Evolutionary conservation across 176 grass and related monocot species (phyloP).

Genomic region (Areca catechu): DNA sequence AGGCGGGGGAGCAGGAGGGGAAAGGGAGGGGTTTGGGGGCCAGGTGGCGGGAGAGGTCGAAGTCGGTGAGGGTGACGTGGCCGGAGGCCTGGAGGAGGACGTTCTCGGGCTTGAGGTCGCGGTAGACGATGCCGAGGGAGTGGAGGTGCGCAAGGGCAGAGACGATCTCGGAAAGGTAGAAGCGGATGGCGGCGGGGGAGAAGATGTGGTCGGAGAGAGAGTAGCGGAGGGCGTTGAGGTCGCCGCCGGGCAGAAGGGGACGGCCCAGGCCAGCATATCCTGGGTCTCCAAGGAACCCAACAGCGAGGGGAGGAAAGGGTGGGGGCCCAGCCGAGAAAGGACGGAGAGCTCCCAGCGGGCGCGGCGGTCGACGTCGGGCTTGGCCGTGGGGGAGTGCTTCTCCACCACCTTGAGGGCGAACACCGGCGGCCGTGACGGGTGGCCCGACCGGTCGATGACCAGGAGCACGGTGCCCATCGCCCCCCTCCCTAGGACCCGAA

Average conservation of each 20-base stretch:
- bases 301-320: conserved; percentile 70
- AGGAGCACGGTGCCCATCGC: conserved; percentile 98
- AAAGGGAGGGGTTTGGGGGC: conserved; percentile 10
- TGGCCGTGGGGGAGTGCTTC: conserved; percentile 33
- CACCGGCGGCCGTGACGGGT: not conserved
- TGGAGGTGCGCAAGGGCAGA: conserved; percentile 70
- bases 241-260: conserved; percentile 84
- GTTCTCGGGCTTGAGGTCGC: conserved; percentile 97
- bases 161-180: conserved; percentile 81
- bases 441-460: conserved; percentile 17
- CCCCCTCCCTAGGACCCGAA: conserved; percentile 78
- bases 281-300: conserved; percentile 59
- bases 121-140: conserved; percentile 68
- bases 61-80: conserved; percentile 82
- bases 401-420: conserved; percentile 96
- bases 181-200: conserved; percentile 68
- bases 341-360: conserved; percentile 78
- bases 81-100: conserved; percentile 69
- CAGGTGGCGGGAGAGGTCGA: conserved; percentile 74
- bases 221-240: conserved; percentile 76
- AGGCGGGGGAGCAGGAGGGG: not conserved
- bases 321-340: conserved; percentile 49
- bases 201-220: conserved; percentile 62
- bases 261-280: conserved; percentile 72
- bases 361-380: conserved; percentile 55